Base-by-base conservation (phyloP, 2,329 filamentous ascomycete species). In the Fusarium keratoplasticum region DNA sequence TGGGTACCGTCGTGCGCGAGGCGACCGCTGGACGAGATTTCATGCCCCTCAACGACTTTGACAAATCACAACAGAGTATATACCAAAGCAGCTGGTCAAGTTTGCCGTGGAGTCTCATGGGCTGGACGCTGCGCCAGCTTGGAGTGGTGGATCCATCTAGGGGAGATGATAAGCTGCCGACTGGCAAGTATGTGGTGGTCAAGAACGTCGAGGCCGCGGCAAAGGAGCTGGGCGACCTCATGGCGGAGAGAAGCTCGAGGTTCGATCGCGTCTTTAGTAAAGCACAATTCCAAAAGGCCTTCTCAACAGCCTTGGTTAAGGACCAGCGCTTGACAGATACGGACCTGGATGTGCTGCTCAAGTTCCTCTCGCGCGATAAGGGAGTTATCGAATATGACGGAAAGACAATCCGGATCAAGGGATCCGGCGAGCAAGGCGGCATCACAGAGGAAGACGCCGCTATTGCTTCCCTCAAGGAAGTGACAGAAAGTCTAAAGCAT, bases 371-470 rank as follows among this genome's bases (percentile, higher is more conserved):
- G 0, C 87, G 94, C 61, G 94, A 96, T 80, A 91, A 91, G 78
- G 85, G 84, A 8, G 76, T 87, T 42, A 83, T 91, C 36, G 86
- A 84, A 59, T 91, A 87, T 76, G 91, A 95, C 78, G 90, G 89
- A 6, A 83, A 90, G 73, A 94, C 91, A 0, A 88, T 99, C 76
- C 95, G 94, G 80, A 92, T 98, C 81, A 92, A 90, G 76, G 83
- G 83, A 0, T 80, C 88, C 0, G 85, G 86, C 4, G 87, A 89
- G 61, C 82, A 84, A 52, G 68, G 79, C 1, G 76, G 77, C 0
- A 92, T 98, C 73, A 94, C 93, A 1, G 86, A 91, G 66, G 93
- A 97, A 77, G 96, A 99, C 83, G 86, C 87, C 6, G 93, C 94
- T 1, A 94, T 98, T 71, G 95, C 95, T 1, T 93, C 93, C 20